phyloP scores from a whole-genome alignment of 176 grass and related monocot species.

The Saccharum officinarum region DNA sequence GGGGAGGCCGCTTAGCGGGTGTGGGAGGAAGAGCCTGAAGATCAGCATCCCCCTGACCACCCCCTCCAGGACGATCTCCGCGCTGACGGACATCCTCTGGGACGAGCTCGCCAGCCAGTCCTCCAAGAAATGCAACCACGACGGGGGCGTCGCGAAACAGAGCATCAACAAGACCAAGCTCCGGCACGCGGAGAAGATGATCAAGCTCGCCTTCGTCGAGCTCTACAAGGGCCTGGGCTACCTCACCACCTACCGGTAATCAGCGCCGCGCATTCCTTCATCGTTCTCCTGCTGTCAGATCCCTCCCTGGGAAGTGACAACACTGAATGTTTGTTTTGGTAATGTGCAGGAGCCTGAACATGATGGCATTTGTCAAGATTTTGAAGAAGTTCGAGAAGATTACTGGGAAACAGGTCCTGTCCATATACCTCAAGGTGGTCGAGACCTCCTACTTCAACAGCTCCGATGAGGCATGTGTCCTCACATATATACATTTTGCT shows the following conservation, averaged over 20 bases:
- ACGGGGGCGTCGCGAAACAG: conserved; percentile 29
- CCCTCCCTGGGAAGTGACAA: not conserved
- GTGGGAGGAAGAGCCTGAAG: conserved; percentile 71
- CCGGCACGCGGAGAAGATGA: conserved; percentile 89
- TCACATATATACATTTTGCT: not conserved
- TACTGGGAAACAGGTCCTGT: conserved; percentile 52
- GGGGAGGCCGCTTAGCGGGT: conserved; percentile 43
- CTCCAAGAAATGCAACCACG: conserved; percentile 47
- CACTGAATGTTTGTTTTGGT: not conserved
- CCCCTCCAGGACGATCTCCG: conserved; percentile 61
- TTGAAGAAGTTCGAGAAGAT: conserved; percentile 91
- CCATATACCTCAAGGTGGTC: conserved; percentile 69
- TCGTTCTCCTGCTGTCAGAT: not conserved
- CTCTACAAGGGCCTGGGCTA: conserved; percentile 73
- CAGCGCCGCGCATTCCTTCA: not conserved
- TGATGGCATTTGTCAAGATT: conserved; percentile 85
- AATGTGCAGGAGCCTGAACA: conserved; percentile 70
- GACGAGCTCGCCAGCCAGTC: conserved; percentile 56
- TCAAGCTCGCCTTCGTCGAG: conserved; percentile 69
- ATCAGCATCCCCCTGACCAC: conserved; percentile 79
- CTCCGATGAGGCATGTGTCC: conserved; percentile 53
- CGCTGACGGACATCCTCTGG: conserved; percentile 54
- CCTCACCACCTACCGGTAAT: conserved; percentile 67
- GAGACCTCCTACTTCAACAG: conserved; percentile 92
- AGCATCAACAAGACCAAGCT: conserved; percentile 70